These are phyloP conservation scores for Aspergillus ostianus DNA, from an alignment of 495 filamentous ascomycete genomes.

Conservation along the genomic window DNA sequence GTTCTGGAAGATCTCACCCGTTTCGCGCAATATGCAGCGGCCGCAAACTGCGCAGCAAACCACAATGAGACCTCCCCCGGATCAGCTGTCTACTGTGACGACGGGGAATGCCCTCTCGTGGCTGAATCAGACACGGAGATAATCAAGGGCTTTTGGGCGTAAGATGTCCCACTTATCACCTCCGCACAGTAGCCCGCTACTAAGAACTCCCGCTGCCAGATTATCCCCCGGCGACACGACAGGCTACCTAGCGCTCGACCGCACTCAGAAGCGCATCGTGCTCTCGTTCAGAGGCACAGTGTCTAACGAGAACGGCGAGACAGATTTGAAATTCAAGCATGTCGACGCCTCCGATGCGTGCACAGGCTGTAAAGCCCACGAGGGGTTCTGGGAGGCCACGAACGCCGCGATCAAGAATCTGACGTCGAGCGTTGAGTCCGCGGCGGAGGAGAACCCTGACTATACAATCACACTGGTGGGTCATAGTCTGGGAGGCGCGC, in stretches of 20 bases:
- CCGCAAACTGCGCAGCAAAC: conserved; percentile 56
- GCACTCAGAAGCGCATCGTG: conserved; percentile 53
- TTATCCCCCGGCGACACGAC: conserved; percentile 48
- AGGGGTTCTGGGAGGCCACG: conserved; percentile 50
- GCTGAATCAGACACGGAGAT: conserved; percentile 48
- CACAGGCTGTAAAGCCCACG: conserved; percentile 39
- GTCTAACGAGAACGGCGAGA: conserved; percentile 58
- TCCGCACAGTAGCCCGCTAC: not conserved
- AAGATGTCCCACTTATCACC: conserved; percentile 3
- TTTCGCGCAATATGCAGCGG: conserved; percentile 54
- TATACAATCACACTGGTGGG: conserved; percentile 54
- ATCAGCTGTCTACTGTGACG: conserved; percentile 47
- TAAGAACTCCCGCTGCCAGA: not conserved
- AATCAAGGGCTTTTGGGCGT: conserved; percentile 53
- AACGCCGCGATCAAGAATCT: conserved; percentile 34
- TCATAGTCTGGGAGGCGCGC: conserved; percentile 62
- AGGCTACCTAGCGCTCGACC: conserved; percentile 62
- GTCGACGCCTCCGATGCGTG: conserved; percentile 16
- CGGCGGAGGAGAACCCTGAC: conserved; percentile 29
- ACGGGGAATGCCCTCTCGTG: conserved; percentile 53
- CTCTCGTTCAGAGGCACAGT: conserved; percentile 59
- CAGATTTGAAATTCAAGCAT: conserved; percentile 43
- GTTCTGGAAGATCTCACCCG: conserved; percentile 6
- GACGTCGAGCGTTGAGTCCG: conserved; percentile 21
- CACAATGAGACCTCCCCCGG: conserved; percentile 25